These are phyloP conservation scores for Thermothielavioides terrestris DNA, from an alignment of 495 filamentous ascomycete species.

Conservation along the genomic window DNA sequence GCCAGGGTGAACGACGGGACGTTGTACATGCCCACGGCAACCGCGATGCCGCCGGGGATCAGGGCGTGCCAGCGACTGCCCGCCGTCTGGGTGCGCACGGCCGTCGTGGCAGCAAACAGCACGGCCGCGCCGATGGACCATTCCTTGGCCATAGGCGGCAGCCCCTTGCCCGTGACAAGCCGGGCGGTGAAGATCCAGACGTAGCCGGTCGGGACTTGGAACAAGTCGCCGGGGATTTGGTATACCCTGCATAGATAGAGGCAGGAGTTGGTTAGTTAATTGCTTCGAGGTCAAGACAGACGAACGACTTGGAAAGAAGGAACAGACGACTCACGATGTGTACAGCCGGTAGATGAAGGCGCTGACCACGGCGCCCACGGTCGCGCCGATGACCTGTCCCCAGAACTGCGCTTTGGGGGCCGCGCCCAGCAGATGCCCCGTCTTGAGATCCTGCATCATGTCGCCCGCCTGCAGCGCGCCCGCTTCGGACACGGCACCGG, in stretches of 20 bases:
- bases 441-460: slow-evolving; percentile 97
- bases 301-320: not conserved
- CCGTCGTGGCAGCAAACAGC: slow-evolving; percentile 61
- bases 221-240: slow-evolving; percentile 73
- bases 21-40: slow-evolving; percentile 98
- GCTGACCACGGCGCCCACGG: slow-evolving; percentile 79
- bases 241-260: slow-evolving; percentile 59
- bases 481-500: slow-evolving; percentile 63
- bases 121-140: slow-evolving; percentile 63
- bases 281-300: too few relatives aligned
- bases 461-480: slow-evolving; percentile 94
- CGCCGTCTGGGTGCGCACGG: slow-evolving; percentile 46
- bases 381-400: slow-evolving; percentile 85
- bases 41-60: slow-evolving; percentile 89
- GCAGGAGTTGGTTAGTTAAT: too few relatives aligned
- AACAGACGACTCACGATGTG: slow-evolving; percentile 40
- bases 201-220: slow-evolving; percentile 88
- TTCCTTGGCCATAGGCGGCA: slow-evolving; percentile 72
- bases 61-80: slow-evolving; percentile 46
- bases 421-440: slow-evolving; percentile 85
- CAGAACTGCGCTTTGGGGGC: slow-evolving; percentile 93
- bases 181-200: slow-evolving; percentile 96
- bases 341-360: slow-evolving; percentile 89
- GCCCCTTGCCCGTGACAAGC: slow-evolving; percentile 84
- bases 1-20: slow-evolving; percentile 92